Base-by-base conservation (phyloP, 495 filamentous ascomycete genomes). In the Aspergillus mulundensis region DNA sequence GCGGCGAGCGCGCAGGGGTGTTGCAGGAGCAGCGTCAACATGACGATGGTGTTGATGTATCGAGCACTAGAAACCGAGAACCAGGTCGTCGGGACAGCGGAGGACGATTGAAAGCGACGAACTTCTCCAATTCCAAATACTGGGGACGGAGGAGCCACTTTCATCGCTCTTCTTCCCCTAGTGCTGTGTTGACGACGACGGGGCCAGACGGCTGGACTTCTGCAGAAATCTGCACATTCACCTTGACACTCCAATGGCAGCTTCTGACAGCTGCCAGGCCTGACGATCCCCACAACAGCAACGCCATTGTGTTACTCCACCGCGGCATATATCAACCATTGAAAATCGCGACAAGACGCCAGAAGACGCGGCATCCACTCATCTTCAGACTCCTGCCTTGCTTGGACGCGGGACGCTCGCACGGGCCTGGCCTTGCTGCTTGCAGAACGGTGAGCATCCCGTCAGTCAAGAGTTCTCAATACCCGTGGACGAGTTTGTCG, bases 11-110 rank as follows among this genome's bases (percentile, higher is more conserved):
- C 30, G 12, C 36, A 47, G 30, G 53, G 53, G 42, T 55, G 21
- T 1, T 32, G 12, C 18, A 55, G 24, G 14, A 55, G 44, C 12
- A 55, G n/a, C 16, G 14, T 12, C 3, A 55, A 43, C 44, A 55
- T 55, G 53, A 43, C 18, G 20, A 39, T n/a, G 16, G 2, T 11
- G 53, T n/a, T 15, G 32, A 36, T 10, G 32, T 36, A 36, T 36
- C 32, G 11, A 15, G 5, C 32, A 7, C 32, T 10, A 2, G 3
- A 15, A 36, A 15, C 32, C 51, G 16, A 44, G 38, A 30, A 43
- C 51, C 51, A 54, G 40, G 24, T 28, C 19, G 24, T 38, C 51
- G 51, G 51, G 51, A 44, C 41, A n/a, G n/a, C n/a, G n/a, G n/a
- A 15, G 18, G 40, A 11, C 19, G 41, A 20, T 34, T 15, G 20